These are phyloP conservation scores for Lobulomyces angularis DNA, from an alignment of 192 early-diverging fungal species.

Conservation along the genomic window DNA sequence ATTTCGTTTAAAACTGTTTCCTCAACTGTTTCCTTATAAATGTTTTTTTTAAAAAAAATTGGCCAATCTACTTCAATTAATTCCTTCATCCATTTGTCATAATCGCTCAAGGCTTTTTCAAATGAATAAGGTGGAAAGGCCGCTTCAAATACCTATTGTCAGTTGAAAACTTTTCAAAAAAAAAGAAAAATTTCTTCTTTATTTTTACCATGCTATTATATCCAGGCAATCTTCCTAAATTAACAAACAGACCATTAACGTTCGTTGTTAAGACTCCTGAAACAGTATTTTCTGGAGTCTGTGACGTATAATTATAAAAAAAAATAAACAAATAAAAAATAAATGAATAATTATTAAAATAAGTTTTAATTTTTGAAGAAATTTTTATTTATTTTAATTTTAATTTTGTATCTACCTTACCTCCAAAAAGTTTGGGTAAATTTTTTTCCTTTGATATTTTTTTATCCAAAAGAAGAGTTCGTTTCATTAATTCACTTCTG, in stretches of 20 bases:
- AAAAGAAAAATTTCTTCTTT: no score
- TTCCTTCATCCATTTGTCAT: constrained; percentile 60
- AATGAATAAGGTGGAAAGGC: constrained; percentile 71
- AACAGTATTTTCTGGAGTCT: constrained; percentile 24
- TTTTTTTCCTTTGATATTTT: constrained; percentile 57
- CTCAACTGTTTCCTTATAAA: no score
- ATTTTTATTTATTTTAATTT: constrained; percentile 1
- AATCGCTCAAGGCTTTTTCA: constrained; percentile 53
- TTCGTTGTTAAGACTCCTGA: constrained; percentile 18
- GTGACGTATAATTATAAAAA: background rate
- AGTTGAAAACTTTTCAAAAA: no score
- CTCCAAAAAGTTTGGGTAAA: constrained; percentile 70
- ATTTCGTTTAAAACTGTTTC: no score
- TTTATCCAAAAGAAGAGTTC: constrained; percentile 64
- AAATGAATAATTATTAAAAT: constrained; percentile 2
- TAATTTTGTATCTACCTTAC: constrained; percentile 48
- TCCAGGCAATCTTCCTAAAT: constrained; percentile 11
- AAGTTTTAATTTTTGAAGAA: no score
- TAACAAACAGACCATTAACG: constrained; percentile 18
- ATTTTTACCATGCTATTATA: no score
- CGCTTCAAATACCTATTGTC: constrained; percentile 54
- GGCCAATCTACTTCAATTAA: constrained; percentile 72
- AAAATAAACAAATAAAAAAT: constrained; percentile 3
- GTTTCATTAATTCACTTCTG: constrained; percentile 58
- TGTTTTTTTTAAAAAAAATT: constrained; percentile 60